Base-by-base conservation (phyloP, 495 filamentous ascomycete species). In the Penicillium cataractarum region DNA sequence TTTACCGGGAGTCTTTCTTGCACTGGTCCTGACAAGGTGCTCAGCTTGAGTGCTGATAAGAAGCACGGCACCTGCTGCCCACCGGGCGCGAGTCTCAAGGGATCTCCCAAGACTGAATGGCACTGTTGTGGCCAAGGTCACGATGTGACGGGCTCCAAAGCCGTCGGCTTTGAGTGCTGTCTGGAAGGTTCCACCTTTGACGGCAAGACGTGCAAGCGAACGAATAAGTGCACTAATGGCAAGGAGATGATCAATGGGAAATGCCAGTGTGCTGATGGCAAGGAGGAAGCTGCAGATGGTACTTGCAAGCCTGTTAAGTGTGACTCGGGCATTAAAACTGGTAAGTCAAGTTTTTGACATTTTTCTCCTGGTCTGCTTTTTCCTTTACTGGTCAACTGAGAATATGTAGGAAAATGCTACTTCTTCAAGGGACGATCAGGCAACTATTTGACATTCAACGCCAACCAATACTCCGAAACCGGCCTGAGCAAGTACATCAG, bases 41-140 rank as follows among this genome's bases (percentile, higher is more conserved):
- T 42, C 5, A 42, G 39, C n/a, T n/a, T 42, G 39, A 42, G 39
- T 21, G 39, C 39, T 21, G n/a, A 42, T 6, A 42, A 42, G n/a
- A 42, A 42, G 39, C n/a, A 42, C 39, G 39, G 39, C n/a, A 42
- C 39, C n/a, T 42, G 39, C n/a, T 42, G 39, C 39, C 39, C 39
- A 19, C 39, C 39, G 1, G 39, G 39, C 4, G n/a, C 39, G 0
- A 42, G 39, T 3, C 39, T 42, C 39, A 42, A 42, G 39, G 39
- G 39, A 42, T 42, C 39, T 19, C 5, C 8, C 19, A n/a, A 42
- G 5, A 42, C 39, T 10, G 39, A 42, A 10, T 42, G 39, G 39
- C 39, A 42, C n/a, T 42, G 39, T n/a, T 42, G 39, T 8, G 39
- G 39, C n/a, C 19, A 42, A 3, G 39, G 39, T 8, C 39, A 42